Base-by-base conservation (phyloP, 176 grass and related monocot species). In the Elaeis guineensis region DNA sequence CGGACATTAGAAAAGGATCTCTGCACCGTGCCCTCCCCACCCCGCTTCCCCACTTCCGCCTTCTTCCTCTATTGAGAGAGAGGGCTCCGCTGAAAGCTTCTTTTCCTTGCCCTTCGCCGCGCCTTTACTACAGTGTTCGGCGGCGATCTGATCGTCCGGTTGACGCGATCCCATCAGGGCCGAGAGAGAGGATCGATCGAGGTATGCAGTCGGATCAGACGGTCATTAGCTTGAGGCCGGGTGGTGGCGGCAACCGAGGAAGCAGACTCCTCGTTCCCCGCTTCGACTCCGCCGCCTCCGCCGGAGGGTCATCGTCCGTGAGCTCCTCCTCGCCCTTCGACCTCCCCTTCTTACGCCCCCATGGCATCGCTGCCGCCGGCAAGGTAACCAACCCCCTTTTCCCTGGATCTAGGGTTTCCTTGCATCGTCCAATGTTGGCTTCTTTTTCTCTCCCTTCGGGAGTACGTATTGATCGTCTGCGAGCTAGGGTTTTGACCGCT, bases 181-280 rank as follows among this genome's bases (percentile, higher is more conserved):
- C 16, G 6, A 12, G 6, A 50, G 56, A 69, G 19, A 18, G 63
- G 17, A 61, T 20, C 30, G 49, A 52, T 35, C 64, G 73, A 67
- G 73, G 61, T 66, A 96, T 96, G 91, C 81, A 90, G 83, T 69
- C 86, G 56, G 91, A 96, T 84, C 86, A 81, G 75, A 82, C 83
- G 49, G 80, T 85, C 63, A 89, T 98, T 72, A 98, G 87, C 73
- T 78, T 98, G 79, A 89, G 93, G 79, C 93, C 93, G 56, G 90
- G 90, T 61, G 93, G 93, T 65, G 93, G 89, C 39, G 83, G 83
- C 69, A 72, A 78, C 60, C 83, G 87, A 19, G 84, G 84, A 19
- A 71, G 63, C 67, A 20, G 61, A 75, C 69, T 85, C 66, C 64
- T 87, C 28, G 83, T 78, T 58, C 18, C 87, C 56, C 70, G 79